A percentile compares a stretch with the other conserved stretches of the same genome.
Evolutionary conservation across 2,329 filamentous ascomycete genomes (phyloP).

Genomic region (Cladosporium sp.): DNA sequence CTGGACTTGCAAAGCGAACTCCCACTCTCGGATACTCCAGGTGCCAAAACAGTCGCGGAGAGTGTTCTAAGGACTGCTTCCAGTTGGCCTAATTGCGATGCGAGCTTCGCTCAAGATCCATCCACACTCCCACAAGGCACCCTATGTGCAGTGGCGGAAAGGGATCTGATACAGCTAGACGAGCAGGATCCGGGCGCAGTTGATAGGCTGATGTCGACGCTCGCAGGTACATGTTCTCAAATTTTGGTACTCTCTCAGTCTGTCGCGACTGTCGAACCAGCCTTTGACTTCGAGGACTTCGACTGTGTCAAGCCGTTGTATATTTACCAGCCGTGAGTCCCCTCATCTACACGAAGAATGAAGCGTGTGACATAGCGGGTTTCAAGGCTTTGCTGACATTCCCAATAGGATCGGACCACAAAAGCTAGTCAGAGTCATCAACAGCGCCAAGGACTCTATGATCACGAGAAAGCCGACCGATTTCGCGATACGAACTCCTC

Average conservation of each 20-base stretch:
- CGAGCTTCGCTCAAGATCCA: not conserved
- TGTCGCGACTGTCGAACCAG: conserved; percentile 1
- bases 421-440: conserved; percentile 18
- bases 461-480: conserved; percentile 4
- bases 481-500: not conserved
- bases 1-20: not conserved
- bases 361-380: no score
- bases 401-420: conserved; percentile 18
- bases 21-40: not conserved
- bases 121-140: not conserved
- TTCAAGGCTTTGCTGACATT: not conserved
- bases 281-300: conserved; percentile 12
- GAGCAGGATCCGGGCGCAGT: not conserved
- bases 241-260: conserved; percentile 12
- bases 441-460: not conserved
- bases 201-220: not conserved
- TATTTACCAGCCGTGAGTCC: conserved; percentile 16
- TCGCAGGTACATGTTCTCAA: conserved; percentile 7
- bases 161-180: not conserved
- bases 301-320: conserved; percentile 12
- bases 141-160: conserved; percentile 1
- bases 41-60: not conserved
- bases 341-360: not conserved
- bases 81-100: not conserved
- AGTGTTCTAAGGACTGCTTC: not conserved